These are phyloP conservation scores for Mitragyna speciosa DNA, from an alignment of 257 asterid genomes.

Conservation along the genomic window DNA sequence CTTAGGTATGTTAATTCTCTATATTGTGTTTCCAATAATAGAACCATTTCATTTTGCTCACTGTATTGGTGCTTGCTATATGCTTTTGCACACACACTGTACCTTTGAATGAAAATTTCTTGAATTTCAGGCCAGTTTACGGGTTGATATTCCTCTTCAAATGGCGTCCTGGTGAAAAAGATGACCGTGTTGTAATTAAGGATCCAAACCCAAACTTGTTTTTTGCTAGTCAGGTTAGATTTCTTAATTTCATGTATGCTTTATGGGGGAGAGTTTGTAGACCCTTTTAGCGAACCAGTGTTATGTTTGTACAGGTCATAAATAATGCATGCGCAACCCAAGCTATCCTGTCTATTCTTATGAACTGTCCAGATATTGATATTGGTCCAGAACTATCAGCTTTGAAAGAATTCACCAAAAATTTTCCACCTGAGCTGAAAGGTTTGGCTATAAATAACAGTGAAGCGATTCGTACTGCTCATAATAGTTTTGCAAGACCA, in stretches of 20 bases:
- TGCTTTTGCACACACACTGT: neutral
- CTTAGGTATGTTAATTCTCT: slow-evolving; percentile 53
- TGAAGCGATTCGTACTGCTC: slow-evolving; percentile 93
- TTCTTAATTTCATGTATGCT: slow-evolving; percentile 9
- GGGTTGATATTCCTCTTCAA: slow-evolving; percentile 96
- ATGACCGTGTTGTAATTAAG: slow-evolving; percentile 79
- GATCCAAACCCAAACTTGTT: slow-evolving; percentile 91
- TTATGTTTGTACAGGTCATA: slow-evolving; percentile 59
- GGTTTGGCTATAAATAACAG: slow-evolving; percentile 94
- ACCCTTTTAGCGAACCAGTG: slow-evolving; percentile 9
- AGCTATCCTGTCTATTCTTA: slow-evolving; percentile 85
- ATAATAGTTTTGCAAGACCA: slow-evolving; percentile 93
- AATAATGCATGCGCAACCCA: slow-evolving; percentile 99
- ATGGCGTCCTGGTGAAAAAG: slow-evolving; percentile 98
- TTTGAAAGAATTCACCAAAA: slow-evolving; percentile 79
- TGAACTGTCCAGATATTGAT: slow-evolving; percentile 85
- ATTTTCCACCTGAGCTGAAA: slow-evolving; percentile 90
- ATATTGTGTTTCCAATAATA: neutral
- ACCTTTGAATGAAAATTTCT: neutral
- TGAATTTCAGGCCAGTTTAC: slow-evolving; percentile 68
- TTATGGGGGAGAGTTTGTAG: slow-evolving; percentile 2
- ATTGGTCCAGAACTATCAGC: slow-evolving; percentile 84
- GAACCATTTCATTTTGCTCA: neutral
- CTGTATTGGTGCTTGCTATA: neutral
- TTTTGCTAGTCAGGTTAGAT: slow-evolving; percentile 90